Conservation (phyloP, 176 grass and related monocot species). For the Lolium rigidum region DNA sequence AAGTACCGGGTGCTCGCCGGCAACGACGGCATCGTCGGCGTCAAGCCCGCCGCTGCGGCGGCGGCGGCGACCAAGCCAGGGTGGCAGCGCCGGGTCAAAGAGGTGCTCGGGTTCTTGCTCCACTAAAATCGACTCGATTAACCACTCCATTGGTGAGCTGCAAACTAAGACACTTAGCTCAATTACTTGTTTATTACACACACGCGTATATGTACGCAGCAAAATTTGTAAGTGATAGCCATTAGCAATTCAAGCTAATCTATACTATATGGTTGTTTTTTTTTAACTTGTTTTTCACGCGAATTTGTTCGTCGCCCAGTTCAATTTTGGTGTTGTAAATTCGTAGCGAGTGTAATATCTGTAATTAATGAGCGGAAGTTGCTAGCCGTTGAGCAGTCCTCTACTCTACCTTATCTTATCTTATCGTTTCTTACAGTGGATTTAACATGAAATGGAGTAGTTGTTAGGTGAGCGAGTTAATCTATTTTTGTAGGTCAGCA, state of each 20-base stretch:
- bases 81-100: constrained; percentile 36
- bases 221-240: neutral
- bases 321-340: neutral
- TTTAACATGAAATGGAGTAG: no score
- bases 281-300: no score
- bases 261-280: no score
- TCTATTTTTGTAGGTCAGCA: no score
- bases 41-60: constrained; percentile 30
- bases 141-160: neutral
- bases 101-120: constrained; percentile 58
- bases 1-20: constrained; percentile 91
- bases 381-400: neutral
- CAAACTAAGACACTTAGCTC: neutral
- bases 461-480: neutral
- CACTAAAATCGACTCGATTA: constrained; percentile 27
- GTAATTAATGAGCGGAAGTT: constrained; percentile 12
- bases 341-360: neutral
- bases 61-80: constrained; percentile 10
- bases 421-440: no score
- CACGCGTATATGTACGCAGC: neutral
- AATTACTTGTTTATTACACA: neutral
- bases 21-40: constrained; percentile 72
- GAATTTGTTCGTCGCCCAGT: neutral
- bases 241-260: neutral
- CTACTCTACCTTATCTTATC: no score